Conservation (phyloP, 2,329 filamentous ascomycete species). For the Aspergillus piperis region DNA sequence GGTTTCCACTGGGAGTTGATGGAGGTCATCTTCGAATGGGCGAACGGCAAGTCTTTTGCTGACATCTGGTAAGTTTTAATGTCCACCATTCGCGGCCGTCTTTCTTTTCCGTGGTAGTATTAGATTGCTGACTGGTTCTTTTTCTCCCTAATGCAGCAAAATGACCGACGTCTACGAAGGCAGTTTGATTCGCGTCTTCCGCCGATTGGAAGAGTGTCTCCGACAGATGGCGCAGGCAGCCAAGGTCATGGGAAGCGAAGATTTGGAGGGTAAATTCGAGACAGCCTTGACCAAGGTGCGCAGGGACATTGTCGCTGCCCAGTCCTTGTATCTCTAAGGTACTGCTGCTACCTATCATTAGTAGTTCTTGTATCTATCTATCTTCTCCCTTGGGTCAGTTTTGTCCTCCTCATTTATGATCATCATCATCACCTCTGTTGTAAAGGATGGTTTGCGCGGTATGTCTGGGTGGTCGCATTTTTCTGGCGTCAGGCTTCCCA, state of each 20-base stretch:
- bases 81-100: constrained; percentile 8
- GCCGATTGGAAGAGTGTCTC: constrained; percentile 88
- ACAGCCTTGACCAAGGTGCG: constrained; percentile 80
- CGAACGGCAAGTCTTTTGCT: constrained; percentile 83
- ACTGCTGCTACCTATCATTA: constrained; percentile 4
- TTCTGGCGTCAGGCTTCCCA: constrained; percentile 24
- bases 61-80: constrained; percentile 80
- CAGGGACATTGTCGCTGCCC: constrained; percentile 90
- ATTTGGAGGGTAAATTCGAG: constrained; percentile 90
- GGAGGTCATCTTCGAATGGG: constrained; percentile 94
- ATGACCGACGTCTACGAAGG: constrained; percentile 99
- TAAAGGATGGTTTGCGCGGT: constrained; percentile 10
- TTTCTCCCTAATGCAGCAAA: constrained; percentile 63
- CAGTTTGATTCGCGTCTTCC: constrained; percentile 92
- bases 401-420: constrained; percentile 4
- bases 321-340: constrained; percentile 81
- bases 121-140: constrained; percentile 12
- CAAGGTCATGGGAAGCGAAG: constrained; percentile 97
- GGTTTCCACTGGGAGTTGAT: constrained; percentile 93
- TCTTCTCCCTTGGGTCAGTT: neutral
- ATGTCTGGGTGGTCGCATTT: constrained; percentile 24
- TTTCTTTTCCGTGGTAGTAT: neutral
- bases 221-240: constrained; percentile 93
- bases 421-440: constrained; percentile 2
- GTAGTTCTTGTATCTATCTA: neutral